These are phyloP conservation scores for Picea abies DNA, from an alignment of 83 land plant species.

Conservation along the genomic window DNA sequence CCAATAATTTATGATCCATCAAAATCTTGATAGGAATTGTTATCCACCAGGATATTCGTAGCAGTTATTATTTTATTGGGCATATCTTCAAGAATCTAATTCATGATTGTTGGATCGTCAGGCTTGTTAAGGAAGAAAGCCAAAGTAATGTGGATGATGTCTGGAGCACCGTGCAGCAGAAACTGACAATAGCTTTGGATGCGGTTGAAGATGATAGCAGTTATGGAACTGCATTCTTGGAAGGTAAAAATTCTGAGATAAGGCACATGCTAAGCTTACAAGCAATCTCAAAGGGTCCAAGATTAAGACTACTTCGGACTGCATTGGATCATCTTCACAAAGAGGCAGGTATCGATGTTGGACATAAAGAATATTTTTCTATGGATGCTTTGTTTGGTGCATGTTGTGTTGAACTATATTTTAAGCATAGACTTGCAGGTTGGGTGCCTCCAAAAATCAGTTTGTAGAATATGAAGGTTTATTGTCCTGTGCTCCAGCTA, in stretches of 20 bases:
- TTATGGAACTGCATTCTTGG: neutral
- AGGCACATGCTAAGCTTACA: slow-evolving; percentile 5
- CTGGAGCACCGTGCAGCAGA: neutral
- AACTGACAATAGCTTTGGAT: neutral
- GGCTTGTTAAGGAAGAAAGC: neutral
- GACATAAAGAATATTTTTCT: neutral
- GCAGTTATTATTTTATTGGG: neutral
- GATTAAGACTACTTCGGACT: slow-evolving; percentile 6
- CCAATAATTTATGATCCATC: neutral
- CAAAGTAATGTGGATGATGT: slow-evolving; percentile 4
- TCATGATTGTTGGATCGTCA: slow-evolving; percentile 1
- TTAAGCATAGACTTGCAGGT: neutral
- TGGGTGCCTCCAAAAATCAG: neutral
- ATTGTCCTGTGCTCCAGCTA: too few species aligned
- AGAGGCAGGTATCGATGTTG: slow-evolving; percentile 12
- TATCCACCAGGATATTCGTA: neutral
- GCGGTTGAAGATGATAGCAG: neutral
- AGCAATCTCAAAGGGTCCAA: slow-evolving; percentile 10
- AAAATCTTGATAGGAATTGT: neutral
- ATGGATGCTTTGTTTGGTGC: neutral
- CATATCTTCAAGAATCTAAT: slow-evolving; percentile 4
- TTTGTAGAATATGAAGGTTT: neutral
- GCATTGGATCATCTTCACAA: slow-evolving; percentile 17
- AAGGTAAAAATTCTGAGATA: slow-evolving; percentile 2
- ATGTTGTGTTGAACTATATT: neutral